These are phyloP conservation scores for Coemansia sp. DNA, from an alignment of 192 early-diverging fungal genomes.

Conservation along the genomic window DNA sequence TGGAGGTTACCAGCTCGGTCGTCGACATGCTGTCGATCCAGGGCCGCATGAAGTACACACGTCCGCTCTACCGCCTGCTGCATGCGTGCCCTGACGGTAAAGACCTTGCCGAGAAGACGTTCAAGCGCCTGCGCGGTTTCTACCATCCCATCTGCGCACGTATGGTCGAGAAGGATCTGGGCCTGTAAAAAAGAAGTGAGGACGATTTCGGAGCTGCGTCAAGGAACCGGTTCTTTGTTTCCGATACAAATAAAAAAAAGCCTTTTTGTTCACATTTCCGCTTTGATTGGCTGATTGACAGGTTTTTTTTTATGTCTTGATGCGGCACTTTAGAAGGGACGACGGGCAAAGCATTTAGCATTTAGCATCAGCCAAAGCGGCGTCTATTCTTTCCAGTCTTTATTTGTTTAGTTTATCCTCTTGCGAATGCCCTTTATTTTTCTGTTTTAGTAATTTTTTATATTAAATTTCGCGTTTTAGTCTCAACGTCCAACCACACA, in stretches of 20 bases:
- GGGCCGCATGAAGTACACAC: constrained; percentile 93
- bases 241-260: background rate
- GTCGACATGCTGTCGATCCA: constrained; percentile 80
- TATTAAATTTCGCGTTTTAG: no score
- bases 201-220: background rate
- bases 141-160: constrained; percentile 93
- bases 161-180: constrained; percentile 90
- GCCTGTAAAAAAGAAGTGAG: constrained; percentile 20
- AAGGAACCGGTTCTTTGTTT: background rate
- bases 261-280: background rate
- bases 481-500: background rate
- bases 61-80: constrained; percentile 79
- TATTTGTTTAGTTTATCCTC: no score
- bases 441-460: no score
- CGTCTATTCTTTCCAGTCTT: no score
- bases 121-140: constrained; percentile 71
- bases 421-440: no score
- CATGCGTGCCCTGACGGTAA: constrained; percentile 70
- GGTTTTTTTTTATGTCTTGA: background rate
- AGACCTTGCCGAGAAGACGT: constrained; percentile 78
- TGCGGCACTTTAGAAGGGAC: no score
- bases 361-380: no score
- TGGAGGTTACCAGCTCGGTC: constrained; percentile 74
- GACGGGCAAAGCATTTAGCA: no score
- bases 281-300: background rate